Conservation (phyloP, 2,329 filamentous ascomycete genomes). For the Periconia macrospinosa region DNA sequence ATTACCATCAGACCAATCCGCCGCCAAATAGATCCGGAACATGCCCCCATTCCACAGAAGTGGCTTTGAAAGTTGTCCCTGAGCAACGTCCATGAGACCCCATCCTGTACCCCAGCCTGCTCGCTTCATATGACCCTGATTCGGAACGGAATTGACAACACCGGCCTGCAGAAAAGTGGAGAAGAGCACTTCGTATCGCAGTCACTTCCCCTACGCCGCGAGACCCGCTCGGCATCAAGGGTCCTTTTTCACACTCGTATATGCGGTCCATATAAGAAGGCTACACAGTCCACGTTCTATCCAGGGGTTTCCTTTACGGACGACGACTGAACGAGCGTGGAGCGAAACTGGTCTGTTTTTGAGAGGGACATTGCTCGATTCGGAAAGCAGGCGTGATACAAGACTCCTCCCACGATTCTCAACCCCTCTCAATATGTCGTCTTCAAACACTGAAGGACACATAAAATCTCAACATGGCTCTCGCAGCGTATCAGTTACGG, state of each 20-base stretch:
- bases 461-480: background rate
- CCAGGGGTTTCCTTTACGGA: background rate
- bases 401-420: conserved; percentile 2
- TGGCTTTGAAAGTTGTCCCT: background rate
- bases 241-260: background rate
- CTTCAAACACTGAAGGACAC: background rate
- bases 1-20: background rate
- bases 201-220: background rate
- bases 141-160: background rate
- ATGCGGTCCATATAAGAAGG: conserved; percentile 6
- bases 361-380: conserved; percentile 3
- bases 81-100: background rate
- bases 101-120: background rate
- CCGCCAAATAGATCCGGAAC: background rate
- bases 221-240: background rate
- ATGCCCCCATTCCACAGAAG: background rate
- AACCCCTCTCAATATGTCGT: background rate
- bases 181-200: background rate
- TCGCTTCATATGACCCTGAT: background rate
- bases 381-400: conserved; percentile 8
- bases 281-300: conserved; percentile 11
- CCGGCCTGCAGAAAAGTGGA: background rate
- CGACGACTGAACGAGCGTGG: conserved; percentile 3
- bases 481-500: background rate
- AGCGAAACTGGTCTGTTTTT: conserved; percentile 1